Evolutionary conservation across 306 rosid species (phyloP).

Genomic region (Pyrus pyrifolia): DNA sequence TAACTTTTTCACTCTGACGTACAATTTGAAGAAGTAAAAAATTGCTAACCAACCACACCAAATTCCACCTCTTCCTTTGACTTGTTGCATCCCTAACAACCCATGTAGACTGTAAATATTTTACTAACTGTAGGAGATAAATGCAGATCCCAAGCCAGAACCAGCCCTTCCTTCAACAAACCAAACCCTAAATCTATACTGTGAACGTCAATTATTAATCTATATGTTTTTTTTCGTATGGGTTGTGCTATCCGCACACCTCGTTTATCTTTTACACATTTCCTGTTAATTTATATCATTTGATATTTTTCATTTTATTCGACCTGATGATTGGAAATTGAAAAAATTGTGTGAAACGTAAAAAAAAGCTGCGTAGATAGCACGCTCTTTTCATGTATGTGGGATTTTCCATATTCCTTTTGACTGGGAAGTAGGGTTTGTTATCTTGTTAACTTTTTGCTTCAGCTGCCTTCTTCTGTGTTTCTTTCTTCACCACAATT

Average conservation of each 20-base stretch:
- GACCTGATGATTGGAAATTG: no score
- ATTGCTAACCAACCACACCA: not conserved
- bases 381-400: conserved; percentile 12
- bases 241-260: no score
- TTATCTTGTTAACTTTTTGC: conserved; percentile 50
- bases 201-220: not conserved
- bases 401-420: conserved; percentile 54
- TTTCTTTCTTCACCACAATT: conserved; percentile 22
- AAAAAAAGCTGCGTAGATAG: no score
- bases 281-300: no score
- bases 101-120: not conserved
- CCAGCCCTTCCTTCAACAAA: conserved; percentile 3
- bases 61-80: not conserved
- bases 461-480: conserved; percentile 26
- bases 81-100: not conserved
- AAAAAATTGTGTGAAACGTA: no score
- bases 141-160: conserved; percentile 5
- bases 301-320: no score
- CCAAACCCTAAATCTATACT: not conserved
- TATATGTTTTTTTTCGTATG: not conserved
- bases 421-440: conserved; percentile 42
- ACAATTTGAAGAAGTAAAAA: not conserved
- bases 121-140: not conserved
- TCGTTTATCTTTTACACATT: no score
- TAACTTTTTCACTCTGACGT: not conserved